phyloP scores from a whole-genome alignment of 176 grass and related monocot species.

The Zizania latifolia region DNA sequence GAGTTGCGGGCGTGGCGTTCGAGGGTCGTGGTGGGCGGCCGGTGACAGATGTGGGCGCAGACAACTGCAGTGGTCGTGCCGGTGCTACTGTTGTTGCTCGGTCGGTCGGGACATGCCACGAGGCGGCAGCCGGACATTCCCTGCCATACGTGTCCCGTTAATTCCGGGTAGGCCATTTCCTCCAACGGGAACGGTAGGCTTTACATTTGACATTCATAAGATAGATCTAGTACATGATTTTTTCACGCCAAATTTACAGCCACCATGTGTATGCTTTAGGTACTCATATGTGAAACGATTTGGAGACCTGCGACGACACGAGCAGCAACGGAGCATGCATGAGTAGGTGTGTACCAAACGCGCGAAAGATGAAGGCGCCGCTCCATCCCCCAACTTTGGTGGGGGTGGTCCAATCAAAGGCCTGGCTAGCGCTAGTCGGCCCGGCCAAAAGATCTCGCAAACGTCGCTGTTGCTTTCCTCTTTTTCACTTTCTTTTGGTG shows the following conservation, averaged over 20 bases:
- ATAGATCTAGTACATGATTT: no score
- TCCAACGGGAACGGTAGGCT: not conserved
- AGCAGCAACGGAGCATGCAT: not conserved
- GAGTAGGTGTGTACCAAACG: not conserved
- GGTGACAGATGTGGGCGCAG: not conserved
- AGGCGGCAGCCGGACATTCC: not conserved
- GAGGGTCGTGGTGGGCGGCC: constrained; percentile 3
- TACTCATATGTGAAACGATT: not conserved
- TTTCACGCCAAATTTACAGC: no score
- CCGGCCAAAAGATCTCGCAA: not conserved
- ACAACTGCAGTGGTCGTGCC: not conserved
- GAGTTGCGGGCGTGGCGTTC: not conserved
- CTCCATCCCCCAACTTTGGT: not conserved
- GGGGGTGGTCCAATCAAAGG: constrained; percentile 28
- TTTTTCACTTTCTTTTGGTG: constrained; percentile 6
- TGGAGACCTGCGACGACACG: not conserved
- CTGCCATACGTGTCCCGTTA: not conserved
- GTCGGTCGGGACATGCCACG: not conserved
- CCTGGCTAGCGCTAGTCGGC: no score
- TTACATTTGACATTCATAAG: no score
- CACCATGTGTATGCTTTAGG: not conserved
- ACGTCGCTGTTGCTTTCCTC: constrained; percentile 37
- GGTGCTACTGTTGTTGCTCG: no score
- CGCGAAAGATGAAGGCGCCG: not conserved
- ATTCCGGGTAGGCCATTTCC: not conserved